A percentile compares a stretch with the other conserved stretches of the same genome.
Evolutionary conservation across 1,284 basidiomycete genomes (phyloP).

Genomic region (Puccinia coronata): DNA sequence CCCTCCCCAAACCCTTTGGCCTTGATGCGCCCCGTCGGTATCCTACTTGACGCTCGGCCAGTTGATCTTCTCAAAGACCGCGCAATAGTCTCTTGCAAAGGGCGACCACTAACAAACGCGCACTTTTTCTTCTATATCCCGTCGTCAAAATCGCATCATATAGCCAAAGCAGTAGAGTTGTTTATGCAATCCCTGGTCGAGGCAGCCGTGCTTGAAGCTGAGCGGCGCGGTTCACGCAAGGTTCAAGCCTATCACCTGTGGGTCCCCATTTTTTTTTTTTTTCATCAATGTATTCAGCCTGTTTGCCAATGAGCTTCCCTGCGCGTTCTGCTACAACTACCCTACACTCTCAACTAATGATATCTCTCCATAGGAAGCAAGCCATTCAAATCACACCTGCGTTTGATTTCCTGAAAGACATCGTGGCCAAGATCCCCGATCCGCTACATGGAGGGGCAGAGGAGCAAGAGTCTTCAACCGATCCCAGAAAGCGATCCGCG

Average conservation of each 20-base stretch:
- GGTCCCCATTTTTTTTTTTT: constrained; percentile 62
- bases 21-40: not conserved
- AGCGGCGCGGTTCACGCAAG: constrained; percentile 78
- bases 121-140: constrained; percentile 14
- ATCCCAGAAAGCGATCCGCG: not conserved
- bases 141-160: not conserved
- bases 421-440: constrained; percentile 86
- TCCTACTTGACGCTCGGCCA: not conserved
- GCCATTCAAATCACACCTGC: constrained; percentile 83
- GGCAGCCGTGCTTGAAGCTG: constrained; percentile 78
- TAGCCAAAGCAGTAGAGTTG: constrained; percentile 93
- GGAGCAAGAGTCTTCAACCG: constrained; percentile 18
- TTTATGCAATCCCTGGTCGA: constrained; percentile 87
- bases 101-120: too few relatives aligned
- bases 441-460: constrained; percentile 66
- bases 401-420: constrained; percentile 93
- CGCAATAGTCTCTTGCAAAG: too few relatives aligned
- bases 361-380: constrained; percentile 71
- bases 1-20: not conserved
- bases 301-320: too few relatives aligned
- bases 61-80: not conserved
- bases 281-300: not conserved
- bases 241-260: constrained; percentile 93
- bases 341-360: too few relatives aligned
- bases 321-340: too few relatives aligned